Evolutionary conservation across 2,329 filamentous ascomycete species (phyloP).

Genomic region (Lachnum nothofagi): DNA sequence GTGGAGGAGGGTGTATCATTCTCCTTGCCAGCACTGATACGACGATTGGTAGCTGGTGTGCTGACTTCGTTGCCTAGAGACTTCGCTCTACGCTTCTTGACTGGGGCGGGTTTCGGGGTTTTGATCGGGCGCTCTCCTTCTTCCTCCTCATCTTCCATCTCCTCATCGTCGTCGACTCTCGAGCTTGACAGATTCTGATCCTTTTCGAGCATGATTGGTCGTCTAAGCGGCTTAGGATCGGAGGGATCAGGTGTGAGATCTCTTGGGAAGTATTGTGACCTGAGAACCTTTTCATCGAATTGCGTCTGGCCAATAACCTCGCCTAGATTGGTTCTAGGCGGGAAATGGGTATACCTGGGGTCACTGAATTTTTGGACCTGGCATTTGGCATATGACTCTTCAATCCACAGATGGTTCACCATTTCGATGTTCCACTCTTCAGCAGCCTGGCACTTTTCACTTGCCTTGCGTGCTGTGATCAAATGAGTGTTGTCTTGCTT

Average conservation of each 20-base stretch:
- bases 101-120: conserved; percentile 2
- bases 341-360: conserved; percentile 78
- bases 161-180: conserved; percentile 11
- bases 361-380: conserved; percentile 67
- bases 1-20: conserved; percentile 76
- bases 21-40: conserved; percentile 64
- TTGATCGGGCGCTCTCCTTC: conserved; percentile 25
- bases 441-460: conserved; percentile 90
- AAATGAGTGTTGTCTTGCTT: conserved; percentile 94
- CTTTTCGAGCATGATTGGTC: conserved; percentile 43
- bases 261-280: conserved; percentile 58
- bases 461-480: conserved; percentile 80
- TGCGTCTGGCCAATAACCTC: conserved; percentile 88
- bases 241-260: conserved; percentile 39
- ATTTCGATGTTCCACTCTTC: conserved; percentile 87
- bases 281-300: conserved; percentile 59
- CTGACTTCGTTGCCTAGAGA: conserved; percentile 13
- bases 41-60: conserved; percentile 50
- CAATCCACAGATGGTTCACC: conserved; percentile 93
- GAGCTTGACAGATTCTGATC: conserved; percentile 30
- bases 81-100: conserved; percentile 10
- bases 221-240: conserved; percentile 42
- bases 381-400: conserved; percentile 93
- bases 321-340: conserved; percentile 80
- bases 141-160: conserved; percentile 9